These are phyloP conservation scores for Yueomyces sp. DNA, from an alignment of 805 yeast species.

Conservation along the genomic window DNA sequence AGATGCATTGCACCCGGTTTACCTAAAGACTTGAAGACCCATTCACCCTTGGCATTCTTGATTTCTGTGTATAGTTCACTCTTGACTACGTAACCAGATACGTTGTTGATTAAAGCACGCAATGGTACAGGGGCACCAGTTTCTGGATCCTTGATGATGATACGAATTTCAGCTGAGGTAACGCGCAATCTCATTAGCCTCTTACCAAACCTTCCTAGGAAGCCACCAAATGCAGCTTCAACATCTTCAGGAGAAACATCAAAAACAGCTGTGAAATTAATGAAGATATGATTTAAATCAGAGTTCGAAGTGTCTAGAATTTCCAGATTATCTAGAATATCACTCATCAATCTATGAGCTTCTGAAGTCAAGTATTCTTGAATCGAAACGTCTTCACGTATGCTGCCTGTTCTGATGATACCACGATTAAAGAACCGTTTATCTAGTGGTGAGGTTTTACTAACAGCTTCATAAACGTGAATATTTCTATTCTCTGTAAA, in stretches of 20 bases:
- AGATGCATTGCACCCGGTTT: slow-evolving; percentile 95
- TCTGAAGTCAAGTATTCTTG: slow-evolving; percentile 92
- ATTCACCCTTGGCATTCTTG: slow-evolving; percentile 82
- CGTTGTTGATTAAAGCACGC: slow-evolving; percentile 92
- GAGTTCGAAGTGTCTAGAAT: slow-evolving; percentile 89
- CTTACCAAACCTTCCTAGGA: slow-evolving; percentile 94
- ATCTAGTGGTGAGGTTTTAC: slow-evolving; percentile 86
- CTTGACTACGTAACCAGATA: slow-evolving; percentile 93
- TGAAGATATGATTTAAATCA: slow-evolving; percentile 92
- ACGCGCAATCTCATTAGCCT: slow-evolving; percentile 93
- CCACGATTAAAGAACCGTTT: slow-evolving; percentile 96
- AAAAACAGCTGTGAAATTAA: slow-evolving; percentile 92
- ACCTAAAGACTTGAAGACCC: slow-evolving; percentile 94
- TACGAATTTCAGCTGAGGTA: slow-evolving; percentile 94
- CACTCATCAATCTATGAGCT: slow-evolving; percentile 91
- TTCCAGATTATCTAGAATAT: slow-evolving; percentile 88
- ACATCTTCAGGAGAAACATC: slow-evolving; percentile 91
- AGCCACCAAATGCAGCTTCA: slow-evolving; percentile 94
- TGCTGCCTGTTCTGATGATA: slow-evolving; percentile 89
- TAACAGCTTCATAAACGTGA: slow-evolving; percentile 93
- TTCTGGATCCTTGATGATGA: slow-evolving; percentile 80
- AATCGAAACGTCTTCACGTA: slow-evolving; percentile 84
- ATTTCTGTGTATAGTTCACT: slow-evolving; percentile 92
- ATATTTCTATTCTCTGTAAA: slow-evolving; percentile 94
- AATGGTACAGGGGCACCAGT: slow-evolving; percentile 89